Evolutionary conservation across 768 basidiomycete genomes (phyloP).

Genomic region (Clavaria fumosa): DNA sequence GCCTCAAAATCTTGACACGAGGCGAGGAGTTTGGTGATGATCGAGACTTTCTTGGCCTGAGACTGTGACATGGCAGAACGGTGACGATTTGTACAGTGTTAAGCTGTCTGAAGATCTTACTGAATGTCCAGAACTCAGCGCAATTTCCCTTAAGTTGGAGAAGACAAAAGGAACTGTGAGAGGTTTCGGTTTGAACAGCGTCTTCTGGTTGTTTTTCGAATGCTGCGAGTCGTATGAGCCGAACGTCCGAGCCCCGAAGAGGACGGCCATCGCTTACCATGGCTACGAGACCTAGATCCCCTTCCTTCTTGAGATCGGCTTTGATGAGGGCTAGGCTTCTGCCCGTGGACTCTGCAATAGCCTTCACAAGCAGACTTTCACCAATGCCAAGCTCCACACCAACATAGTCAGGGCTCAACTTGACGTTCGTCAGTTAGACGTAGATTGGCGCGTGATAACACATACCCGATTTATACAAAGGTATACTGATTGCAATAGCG

Average conservation of each 20-base stretch:
- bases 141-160: slow-evolving; percentile 80
- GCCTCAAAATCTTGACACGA: slow-evolving; percentile 87
- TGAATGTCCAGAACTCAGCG: slow-evolving; percentile 67
- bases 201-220: slow-evolving; percentile 86
- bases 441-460: slow-evolving; percentile 7
- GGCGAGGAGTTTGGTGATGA: slow-evolving; percentile 87
- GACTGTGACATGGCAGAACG: slow-evolving; percentile 35
- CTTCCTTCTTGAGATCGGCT: slow-evolving; percentile 84
- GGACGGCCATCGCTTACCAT: slow-evolving; percentile 38
- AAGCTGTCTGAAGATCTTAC: slow-evolving; percentile 22
- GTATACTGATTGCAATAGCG: slow-evolving; percentile 81
- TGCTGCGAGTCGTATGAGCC: slow-evolving; percentile 32
- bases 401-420: slow-evolving; percentile 91
- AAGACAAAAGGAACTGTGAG: slow-evolving; percentile 85
- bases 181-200: slow-evolving; percentile 86
- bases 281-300: slow-evolving; percentile 93
- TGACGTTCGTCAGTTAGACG: slow-evolving; percentile 8
- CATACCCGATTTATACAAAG: slow-evolving; percentile 91
- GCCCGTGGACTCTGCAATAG: slow-evolving; percentile 92
- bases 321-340: slow-evolving; percentile 71
- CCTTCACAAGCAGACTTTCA: slow-evolving; percentile 86
- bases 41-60: slow-evolving; percentile 87
- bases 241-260: slow-evolving; percentile 1
- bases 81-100: background rate
- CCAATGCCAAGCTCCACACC: slow-evolving; percentile 95